These are phyloP conservation scores for Barnettozyma sucrosica DNA, from an alignment of 805 yeast genomes.

Conservation along the genomic window DNA sequence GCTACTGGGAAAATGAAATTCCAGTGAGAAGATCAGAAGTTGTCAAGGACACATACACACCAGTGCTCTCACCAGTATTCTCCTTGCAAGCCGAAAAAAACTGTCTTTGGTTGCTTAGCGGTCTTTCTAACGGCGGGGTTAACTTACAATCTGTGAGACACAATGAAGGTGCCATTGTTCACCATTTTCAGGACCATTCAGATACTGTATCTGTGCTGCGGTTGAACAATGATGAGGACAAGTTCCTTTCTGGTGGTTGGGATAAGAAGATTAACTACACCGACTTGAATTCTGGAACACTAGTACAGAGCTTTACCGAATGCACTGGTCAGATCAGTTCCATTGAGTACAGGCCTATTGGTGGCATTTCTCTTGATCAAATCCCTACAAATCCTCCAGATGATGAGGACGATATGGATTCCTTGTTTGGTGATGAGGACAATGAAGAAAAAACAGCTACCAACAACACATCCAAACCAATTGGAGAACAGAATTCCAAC, in stretches of 20 bases:
- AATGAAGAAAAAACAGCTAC: constrained; percentile 16
- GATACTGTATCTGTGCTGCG: constrained; percentile 70
- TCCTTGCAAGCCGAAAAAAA: constrained; percentile 79
- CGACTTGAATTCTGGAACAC: constrained; percentile 76
- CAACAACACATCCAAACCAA: neutral
- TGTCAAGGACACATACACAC: constrained; percentile 36
- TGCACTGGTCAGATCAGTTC: constrained; percentile 76
- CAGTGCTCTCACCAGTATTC: constrained; percentile 76
- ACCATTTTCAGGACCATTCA: constrained; percentile 67
- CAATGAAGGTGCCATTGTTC: constrained; percentile 74
- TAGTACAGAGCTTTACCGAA: constrained; percentile 42
- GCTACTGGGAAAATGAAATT: constrained; percentile 96
- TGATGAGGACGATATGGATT: constrained; percentile 45
- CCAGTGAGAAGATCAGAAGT: constrained; percentile 49
- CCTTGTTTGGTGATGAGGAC: constrained; percentile 51
- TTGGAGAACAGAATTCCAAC: neutral
- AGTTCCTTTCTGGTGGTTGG: constrained; percentile 84
- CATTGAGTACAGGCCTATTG: constrained; percentile 62
- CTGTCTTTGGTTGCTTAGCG: constrained; percentile 80
- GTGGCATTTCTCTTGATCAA: constrained; percentile 19
- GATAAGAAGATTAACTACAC: constrained; percentile 74
- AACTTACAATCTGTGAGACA: constrained; percentile 76
- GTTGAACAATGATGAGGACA: constrained; percentile 55
- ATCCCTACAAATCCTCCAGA: constrained; percentile 16
- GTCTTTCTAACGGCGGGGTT: constrained; percentile 81